Percentiles rank a stretch among this genome's conserved stretches.
Evolutionary conservation across 257 asterid genomes (phyloP).

Genomic region (Prunella vulgaris): DNA sequence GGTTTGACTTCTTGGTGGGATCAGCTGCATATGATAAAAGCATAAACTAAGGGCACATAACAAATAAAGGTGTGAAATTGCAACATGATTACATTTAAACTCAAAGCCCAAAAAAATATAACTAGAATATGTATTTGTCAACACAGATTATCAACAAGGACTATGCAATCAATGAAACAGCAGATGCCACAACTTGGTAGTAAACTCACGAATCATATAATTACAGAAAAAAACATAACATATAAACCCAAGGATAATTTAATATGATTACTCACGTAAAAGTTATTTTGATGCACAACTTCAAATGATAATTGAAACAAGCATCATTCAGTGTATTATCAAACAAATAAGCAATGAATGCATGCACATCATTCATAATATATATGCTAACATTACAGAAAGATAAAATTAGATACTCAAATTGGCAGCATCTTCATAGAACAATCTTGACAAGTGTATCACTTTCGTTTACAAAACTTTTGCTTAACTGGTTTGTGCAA

Average conservation of each 20-base stretch:
- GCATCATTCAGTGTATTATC: background rate
- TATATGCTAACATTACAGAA: background rate
- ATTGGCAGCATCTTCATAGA: background rate
- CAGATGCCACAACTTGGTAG: background rate
- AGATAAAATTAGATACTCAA: background rate
- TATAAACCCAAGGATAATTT: too few species aligned
- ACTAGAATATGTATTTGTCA: background rate
- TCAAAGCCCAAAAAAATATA: too few species aligned
- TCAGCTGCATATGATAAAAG: slow-evolving; percentile 25
- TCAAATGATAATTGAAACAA: background rate
- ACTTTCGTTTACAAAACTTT: too few species aligned
- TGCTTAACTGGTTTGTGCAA: too few species aligned
- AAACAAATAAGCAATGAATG: background rate
- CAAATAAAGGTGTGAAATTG: background rate
- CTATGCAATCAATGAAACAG: background rate
- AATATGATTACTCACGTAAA: too few species aligned
- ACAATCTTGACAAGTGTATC: too few species aligned
- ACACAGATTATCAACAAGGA: background rate
- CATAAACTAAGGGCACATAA: background rate
- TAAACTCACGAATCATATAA: background rate
- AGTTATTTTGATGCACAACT: background rate
- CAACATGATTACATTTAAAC: background rate
- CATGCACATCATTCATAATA: too few species aligned
- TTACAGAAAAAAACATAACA: background rate
- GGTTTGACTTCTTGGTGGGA: slow-evolving; percentile 31